Base-by-base conservation (phyloP, 1,284 basidiomycete species). In the Rhodofomes roseus region DNA sequence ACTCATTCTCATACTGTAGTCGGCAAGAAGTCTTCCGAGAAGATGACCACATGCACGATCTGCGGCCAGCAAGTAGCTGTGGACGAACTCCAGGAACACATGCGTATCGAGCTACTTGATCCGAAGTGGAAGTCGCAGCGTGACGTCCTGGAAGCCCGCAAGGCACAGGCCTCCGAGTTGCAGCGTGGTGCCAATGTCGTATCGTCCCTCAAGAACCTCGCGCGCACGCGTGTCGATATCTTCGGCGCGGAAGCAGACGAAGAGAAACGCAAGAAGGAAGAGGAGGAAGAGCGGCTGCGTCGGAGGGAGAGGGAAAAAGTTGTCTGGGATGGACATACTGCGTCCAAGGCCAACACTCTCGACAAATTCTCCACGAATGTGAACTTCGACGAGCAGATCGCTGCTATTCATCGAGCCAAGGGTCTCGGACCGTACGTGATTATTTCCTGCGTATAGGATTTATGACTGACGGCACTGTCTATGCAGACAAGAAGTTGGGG, bases 61-160 rank as follows among this genome's bases (percentile, higher is more conserved):
- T 98, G 96, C 77, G 90, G 92, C 34, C 95, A 98, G 73, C 89
- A 93, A 74, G 92, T 99, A 27, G 89, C 95, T 29, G 89, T 97
- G 66, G 90, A 95, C 76, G 96, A 99, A 73, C 82, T 99, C 62
- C 88, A 95, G 66, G 96, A 99, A 72, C 97, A 99, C 75, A 96
- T 98, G 83, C 92, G 97, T 70, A 98, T 99, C 74, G 97, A 99
- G 74, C 78, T 98, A 54, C 85, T 99, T 68, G 96, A 99, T 76
- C 97, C 97, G 43, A 88, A 90, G 70, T 98, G 95, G 95, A 97
- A 97, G 74, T 93, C 95, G 61, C 93, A 96, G 72, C 92, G 95
- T 67, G 89, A 94, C 68, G 82, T 78, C 20, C 78, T 95, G 68
- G 95, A 98, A 71, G 83, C 88, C 53, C 90, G 95, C 71, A 92